Percentiles rank a stretch among this genome's conserved stretches.
Conservation (phyloP, 2,329 filamentous ascomycete genomes). For the Monosporascus sp. region DNA sequence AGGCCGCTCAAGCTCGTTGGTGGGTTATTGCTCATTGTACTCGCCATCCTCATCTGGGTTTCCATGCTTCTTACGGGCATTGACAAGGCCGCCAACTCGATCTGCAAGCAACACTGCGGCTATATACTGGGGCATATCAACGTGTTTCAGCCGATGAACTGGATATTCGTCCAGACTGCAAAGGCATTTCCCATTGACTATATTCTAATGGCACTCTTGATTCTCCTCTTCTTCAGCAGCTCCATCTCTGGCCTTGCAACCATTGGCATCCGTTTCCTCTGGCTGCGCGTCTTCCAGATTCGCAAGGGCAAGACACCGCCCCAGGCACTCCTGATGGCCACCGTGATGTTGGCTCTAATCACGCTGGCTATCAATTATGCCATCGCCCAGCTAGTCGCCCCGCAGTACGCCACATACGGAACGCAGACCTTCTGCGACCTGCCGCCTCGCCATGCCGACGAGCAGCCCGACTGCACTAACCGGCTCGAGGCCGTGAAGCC, state of each 20-base stretch:
- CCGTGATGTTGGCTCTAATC: conserved; percentile 84
- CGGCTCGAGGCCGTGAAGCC: conserved; percentile 68
- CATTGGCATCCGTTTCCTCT: conserved; percentile 92
- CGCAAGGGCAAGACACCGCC: conserved; percentile 83
- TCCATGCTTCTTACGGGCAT: conserved; percentile 95
- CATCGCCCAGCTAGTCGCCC: conserved; percentile 87
- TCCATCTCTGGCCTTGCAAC: conserved; percentile 81
- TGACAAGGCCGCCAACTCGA: conserved; percentile 92
- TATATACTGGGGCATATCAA: conserved; percentile 85
- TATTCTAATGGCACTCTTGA: conserved; percentile 75
- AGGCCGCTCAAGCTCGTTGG: conserved; percentile 84
- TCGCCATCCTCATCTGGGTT: conserved; percentile 73
- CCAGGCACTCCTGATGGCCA: conserved; percentile 85
- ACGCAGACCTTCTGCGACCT: conserved; percentile 91
- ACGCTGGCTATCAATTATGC: conserved; percentile 90
- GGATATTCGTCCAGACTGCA: conserved; percentile 74
- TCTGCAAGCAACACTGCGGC: conserved; percentile 85
- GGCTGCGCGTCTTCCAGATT: conserved; percentile 90
- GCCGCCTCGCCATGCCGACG: conserved; percentile 54
- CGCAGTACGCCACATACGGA: conserved; percentile 90
- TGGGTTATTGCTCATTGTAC: conserved; percentile 69
- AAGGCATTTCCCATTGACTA: conserved; percentile 90
- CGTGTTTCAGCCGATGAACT: conserved; percentile 94
- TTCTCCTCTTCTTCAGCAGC: conserved; percentile 82
- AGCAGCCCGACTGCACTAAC: conserved; percentile 69